Evolutionary conservation across 768 basidiomycete genomes (phyloP).

Genomic region (Kondoa subrosea): DNA sequence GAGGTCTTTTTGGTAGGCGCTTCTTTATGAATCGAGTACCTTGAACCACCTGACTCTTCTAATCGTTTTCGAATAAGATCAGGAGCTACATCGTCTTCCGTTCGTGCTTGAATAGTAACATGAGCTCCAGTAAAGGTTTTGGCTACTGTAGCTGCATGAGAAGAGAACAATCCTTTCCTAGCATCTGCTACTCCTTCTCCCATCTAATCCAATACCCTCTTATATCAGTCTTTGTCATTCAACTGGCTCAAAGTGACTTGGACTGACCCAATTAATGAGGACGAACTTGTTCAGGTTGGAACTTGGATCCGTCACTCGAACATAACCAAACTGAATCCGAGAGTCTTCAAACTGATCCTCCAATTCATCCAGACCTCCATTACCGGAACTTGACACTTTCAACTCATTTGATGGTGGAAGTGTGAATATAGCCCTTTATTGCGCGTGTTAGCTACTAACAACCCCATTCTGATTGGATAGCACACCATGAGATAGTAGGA

Average conservation of each 20-base stretch:
- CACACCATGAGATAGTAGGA: neutral
- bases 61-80: conserved; percentile 59
- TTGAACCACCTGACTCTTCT: conserved; percentile 21
- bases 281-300: conserved; percentile 83
- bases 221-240: too few relatives aligned
- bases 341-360: conserved; percentile 80
- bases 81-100: conserved; percentile 67
- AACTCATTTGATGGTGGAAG: neutral
- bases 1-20: conserved; percentile 19
- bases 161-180: conserved; percentile 79
- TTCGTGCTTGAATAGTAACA: conserved; percentile 63
- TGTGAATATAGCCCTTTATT: neutral
- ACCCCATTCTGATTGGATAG: neutral
- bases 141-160: conserved; percentile 63
- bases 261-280: conserved; percentile 63
- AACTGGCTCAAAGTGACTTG: neutral
- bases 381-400: conserved; percentile 30
- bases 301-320: conserved; percentile 65
- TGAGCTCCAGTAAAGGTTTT: conserved; percentile 61
- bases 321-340: conserved; percentile 83
- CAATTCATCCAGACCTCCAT: conserved; percentile 72
- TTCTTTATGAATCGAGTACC: conserved; percentile 70
- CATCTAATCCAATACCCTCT: conserved; percentile 34
- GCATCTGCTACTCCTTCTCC: conserved; percentile 87
- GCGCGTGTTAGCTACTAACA: neutral